A percentile compares a stretch with the other conserved stretches of the same genome.
Evolutionary conservation across 1,284 basidiomycete genomes (phyloP).

Genomic region (Apiotrichum brassicae): DNA sequence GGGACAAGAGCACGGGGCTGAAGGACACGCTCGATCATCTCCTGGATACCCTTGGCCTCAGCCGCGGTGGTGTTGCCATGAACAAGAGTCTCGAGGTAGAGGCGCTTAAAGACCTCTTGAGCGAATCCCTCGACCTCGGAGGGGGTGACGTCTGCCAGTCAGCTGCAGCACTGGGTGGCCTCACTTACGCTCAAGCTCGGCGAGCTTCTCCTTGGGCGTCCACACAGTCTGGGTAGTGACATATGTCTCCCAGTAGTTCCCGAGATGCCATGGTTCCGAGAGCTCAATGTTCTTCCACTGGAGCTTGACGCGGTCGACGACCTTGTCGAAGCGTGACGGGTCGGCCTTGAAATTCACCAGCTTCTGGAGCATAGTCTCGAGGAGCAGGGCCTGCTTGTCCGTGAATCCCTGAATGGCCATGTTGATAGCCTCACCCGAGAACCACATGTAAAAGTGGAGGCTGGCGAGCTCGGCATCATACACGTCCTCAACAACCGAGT

Average conservation of each 20-base stretch:
- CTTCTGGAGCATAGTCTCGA: slow-evolving; percentile 68
- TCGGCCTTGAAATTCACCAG: slow-evolving; percentile 64
- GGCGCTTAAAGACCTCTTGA: slow-evolving; percentile 58
- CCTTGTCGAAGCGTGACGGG: slow-evolving; percentile 66
- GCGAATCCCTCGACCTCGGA: slow-evolving; percentile 69
- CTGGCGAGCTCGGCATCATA: slow-evolving; percentile 94
- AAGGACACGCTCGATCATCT: slow-evolving; percentile 66
- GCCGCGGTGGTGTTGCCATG: slow-evolving; percentile 80
- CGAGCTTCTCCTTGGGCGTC: slow-evolving; percentile 74
- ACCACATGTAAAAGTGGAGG: slow-evolving; percentile 67
- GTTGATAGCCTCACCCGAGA: slow-evolving; percentile 62
- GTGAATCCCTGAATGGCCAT: slow-evolving; percentile 81
- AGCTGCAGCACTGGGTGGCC: neutral
- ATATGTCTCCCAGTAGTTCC: slow-evolving; percentile 71
- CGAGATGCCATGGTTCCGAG: slow-evolving; percentile 73
- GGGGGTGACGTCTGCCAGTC: slow-evolving; percentile 56
- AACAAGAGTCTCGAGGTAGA: slow-evolving; percentile 70
- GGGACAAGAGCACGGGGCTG: slow-evolving; percentile 55
- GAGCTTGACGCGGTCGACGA: slow-evolving; percentile 70
- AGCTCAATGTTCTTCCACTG: slow-evolving; percentile 79
- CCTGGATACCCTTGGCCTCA: slow-evolving; percentile 68
- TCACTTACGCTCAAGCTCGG: slow-evolving; percentile 63
- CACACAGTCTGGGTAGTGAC: slow-evolving; percentile 65
- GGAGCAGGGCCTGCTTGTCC: slow-evolving; percentile 79
- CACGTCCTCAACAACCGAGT: slow-evolving; percentile 81